These are phyloP conservation scores for Persicaria maculosa DNA, from an alignment of 148 eudicot genomes.

Conservation along the genomic window DNA sequence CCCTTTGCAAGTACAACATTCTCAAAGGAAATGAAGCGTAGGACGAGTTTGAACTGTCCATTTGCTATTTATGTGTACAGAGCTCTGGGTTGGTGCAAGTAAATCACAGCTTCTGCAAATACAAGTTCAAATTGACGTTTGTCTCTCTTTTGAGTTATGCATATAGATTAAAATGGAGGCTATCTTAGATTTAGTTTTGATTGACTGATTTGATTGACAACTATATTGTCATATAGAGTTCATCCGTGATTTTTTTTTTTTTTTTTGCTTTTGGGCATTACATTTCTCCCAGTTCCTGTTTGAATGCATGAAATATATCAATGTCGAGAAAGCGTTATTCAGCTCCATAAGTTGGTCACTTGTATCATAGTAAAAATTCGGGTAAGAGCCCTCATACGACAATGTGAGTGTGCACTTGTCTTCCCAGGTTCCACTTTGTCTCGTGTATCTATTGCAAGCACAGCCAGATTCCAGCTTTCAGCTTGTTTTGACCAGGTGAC, in stretches of 20 bases:
- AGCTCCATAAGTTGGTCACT: neutral
- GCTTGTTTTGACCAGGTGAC: conserved; percentile 23
- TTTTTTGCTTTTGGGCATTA: neutral
- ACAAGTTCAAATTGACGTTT: neutral
- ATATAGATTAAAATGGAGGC: neutral
- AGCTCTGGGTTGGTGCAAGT: neutral
- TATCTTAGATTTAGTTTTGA: neutral
- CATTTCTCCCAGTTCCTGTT: neutral
- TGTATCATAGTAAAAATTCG: neutral
- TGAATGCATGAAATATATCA: neutral
- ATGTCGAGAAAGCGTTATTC: neutral
- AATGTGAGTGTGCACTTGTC: no score
- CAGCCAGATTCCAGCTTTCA: neutral
- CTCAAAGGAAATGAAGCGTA: conserved; percentile 72
- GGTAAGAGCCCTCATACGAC: no score
- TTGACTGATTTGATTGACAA: neutral
- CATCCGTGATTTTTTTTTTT: no score
- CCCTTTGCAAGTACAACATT: conserved; percentile 94
- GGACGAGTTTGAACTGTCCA: neutral
- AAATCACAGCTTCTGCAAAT: conserved; percentile 3
- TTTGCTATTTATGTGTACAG: neutral
- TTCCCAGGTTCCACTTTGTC: no score
- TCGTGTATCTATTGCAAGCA: neutral
- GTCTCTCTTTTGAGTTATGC: neutral
- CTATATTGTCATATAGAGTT: neutral